Conservation (phyloP, 1,139 yeast species). For the Hyphopichia fennica region DNA sequence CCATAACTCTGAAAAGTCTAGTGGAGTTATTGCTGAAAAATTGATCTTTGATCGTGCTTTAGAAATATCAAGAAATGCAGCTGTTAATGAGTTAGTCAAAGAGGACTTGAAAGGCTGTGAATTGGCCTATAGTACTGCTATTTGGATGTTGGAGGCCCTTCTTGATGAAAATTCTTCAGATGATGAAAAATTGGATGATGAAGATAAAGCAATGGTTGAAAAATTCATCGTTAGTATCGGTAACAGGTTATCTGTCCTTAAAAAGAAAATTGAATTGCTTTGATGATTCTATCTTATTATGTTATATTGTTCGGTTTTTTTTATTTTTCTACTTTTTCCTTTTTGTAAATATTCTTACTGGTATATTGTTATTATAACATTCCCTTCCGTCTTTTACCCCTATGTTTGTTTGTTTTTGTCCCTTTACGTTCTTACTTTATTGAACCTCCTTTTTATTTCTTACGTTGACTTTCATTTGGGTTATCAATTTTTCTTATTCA, state of each 20-base stretch:
- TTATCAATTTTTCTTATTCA: not conserved
- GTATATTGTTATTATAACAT: not conserved
- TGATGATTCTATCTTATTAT: not conserved
- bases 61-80: constrained; percentile 90
- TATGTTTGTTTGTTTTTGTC: not conserved
- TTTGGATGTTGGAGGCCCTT: constrained; percentile 93
- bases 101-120: constrained; percentile 81
- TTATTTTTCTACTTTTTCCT: not conserved
- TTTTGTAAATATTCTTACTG: not conserved
- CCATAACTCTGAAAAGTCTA: constrained; percentile 8
- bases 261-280: constrained; percentile 35
- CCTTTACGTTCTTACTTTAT: not conserved
- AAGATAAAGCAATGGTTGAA: constrained; percentile 73
- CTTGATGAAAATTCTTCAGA: constrained; percentile 52
- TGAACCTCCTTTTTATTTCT: not conserved
- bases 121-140: constrained; percentile 82
- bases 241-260: constrained; percentile 60
- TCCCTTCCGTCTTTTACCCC: not conserved
- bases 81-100: constrained; percentile 78
- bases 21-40: constrained; percentile 66
- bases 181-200: constrained; percentile 55
- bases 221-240: constrained; percentile 76
- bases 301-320: not conserved
- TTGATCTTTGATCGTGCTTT: constrained; percentile 88
- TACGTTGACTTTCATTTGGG: not conserved